Conservation (phyloP, 108 stramenopile genomes). For the Skeletonema marinoi region DNA sequence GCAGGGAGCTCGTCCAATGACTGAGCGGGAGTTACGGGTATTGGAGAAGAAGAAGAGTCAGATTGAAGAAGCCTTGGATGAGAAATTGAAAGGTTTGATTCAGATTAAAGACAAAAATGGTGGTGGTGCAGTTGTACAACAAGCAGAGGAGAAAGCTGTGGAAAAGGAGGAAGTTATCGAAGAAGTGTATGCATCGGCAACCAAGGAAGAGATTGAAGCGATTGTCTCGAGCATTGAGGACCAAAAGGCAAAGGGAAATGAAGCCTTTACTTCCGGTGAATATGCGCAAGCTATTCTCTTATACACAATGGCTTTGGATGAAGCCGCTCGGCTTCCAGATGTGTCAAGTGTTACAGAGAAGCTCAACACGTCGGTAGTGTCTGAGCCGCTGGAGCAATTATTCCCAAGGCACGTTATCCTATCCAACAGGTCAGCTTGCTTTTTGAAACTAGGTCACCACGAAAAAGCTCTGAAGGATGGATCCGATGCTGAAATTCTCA, state of each 20-base stretch:
- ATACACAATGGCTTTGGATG: conserved; percentile 86
- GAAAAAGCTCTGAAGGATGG: conserved; percentile 89
- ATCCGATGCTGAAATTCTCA: conserved; percentile 52
- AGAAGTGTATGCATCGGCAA: conserved; percentile 72
- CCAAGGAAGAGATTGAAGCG: conserved; percentile 64
- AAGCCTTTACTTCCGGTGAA: conserved; percentile 86
- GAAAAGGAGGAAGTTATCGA: conserved; percentile 65
- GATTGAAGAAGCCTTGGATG: conserved; percentile 67
- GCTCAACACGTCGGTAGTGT: background rate
- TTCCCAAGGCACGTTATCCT: conserved; percentile 76
- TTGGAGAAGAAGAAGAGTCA: conserved; percentile 39
- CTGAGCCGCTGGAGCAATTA: conserved; percentile 31
- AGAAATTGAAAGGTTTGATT: conserved; percentile 56
- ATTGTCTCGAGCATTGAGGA: conserved; percentile 70
- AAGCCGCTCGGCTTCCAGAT: conserved; percentile 78
- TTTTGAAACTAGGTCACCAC: conserved; percentile 91
- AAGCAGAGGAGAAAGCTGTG: conserved; percentile 43
- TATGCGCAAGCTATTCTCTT: conserved; percentile 88
- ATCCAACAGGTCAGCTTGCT: conserved; percentile 87
- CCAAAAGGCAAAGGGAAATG: conserved; percentile 87
- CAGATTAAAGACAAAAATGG: conserved; percentile 49
- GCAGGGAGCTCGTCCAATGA: conserved; percentile 36
- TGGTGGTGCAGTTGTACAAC: conserved; percentile 47
- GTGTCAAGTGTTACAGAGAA: conserved; percentile 33
- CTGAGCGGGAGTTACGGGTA: conserved; percentile 37